Conservation (phyloP, 2,329 filamentous ascomycete species). For the Neofusicoccum cordaticola region DNA sequence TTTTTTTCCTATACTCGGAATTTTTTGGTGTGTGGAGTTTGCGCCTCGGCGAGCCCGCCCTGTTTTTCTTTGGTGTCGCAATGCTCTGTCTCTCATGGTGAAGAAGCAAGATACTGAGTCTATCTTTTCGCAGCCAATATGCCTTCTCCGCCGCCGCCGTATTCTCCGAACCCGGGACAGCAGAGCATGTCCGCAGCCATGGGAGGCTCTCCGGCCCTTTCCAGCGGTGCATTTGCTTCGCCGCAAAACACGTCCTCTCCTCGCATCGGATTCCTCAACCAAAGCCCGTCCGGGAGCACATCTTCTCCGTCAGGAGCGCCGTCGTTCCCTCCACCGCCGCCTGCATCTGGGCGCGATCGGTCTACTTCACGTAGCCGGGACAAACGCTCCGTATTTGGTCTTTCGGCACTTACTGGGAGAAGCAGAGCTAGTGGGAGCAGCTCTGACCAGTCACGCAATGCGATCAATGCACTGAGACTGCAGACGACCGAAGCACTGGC, state of each 20-base stretch:
- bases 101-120: conserved; percentile 19
- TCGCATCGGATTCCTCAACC: conserved; percentile 27
- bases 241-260: conserved; percentile 23
- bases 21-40: not conserved
- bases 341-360: conserved; percentile 30
- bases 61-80: not conserved
- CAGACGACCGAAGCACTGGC: conserved; percentile 39
- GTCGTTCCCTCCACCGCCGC: conserved; percentile 40
- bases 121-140: conserved; percentile 38
- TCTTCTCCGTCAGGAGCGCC: conserved; percentile 31
- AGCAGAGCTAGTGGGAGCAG: conserved; percentile 24
- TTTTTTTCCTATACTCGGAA: not conserved
- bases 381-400: conserved; percentile 37
- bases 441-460: conserved; percentile 24
- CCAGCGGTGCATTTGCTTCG: conserved; percentile 31
- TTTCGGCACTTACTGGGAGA: conserved; percentile 36
- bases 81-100: not conserved
- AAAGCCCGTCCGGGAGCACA: conserved; percentile 28
- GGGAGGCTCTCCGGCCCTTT: conserved; percentile 31
- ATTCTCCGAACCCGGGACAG: conserved; percentile 45
- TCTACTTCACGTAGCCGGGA: conserved; percentile 36
- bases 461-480: conserved; percentile 38
- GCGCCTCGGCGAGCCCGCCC: too few relatives aligned
- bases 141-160: conserved; percentile 51
- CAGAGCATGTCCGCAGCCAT: conserved; percentile 31